Conservation (phyloP, 2,329 filamentous ascomycete genomes). For the Conoideocrella luteorostrata region DNA sequence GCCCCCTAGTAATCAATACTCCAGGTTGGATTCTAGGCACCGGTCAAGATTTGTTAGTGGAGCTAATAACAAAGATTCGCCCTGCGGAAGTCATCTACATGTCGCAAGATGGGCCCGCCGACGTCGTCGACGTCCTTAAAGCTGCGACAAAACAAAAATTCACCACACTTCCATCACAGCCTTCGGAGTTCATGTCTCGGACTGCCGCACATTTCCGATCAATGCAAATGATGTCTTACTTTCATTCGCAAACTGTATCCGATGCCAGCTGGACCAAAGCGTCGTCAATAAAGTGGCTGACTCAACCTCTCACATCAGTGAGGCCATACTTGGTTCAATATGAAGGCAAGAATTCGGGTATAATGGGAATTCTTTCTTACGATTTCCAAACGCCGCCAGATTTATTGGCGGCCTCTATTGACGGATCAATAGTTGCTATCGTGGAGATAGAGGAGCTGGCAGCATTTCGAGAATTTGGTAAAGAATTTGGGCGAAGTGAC, state of each 20-base stretch:
- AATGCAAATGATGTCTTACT: conserved; percentile 78
- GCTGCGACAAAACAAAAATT: conserved; percentile 38
- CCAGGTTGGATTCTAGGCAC: conserved; percentile 69
- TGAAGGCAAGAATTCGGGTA: conserved; percentile 38
- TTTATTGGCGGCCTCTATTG: conserved; percentile 58
- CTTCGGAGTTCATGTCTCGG: conserved; percentile 47
- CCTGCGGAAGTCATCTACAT: conserved; percentile 63
- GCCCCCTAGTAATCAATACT: conserved; percentile 65
- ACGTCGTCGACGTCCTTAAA: conserved; percentile 48
- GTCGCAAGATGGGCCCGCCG: conserved; percentile 54
- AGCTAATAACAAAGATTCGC: conserved; percentile 46
- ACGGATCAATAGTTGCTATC: conserved; percentile 63
- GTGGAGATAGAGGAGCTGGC: conserved; percentile 51
- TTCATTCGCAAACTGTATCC: conserved; percentile 43
- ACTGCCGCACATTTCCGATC: conserved; percentile 60
- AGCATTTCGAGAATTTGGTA: conserved; percentile 38
- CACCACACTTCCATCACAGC: conserved; percentile 51
- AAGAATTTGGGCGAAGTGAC: not conserved
- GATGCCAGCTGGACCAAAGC: not conserved
- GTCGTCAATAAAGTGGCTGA: conserved; percentile 37
- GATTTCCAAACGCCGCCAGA: conserved; percentile 55
- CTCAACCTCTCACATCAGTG: conserved; percentile 47
- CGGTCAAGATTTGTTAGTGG: conserved; percentile 57
- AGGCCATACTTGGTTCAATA: conserved; percentile 60
- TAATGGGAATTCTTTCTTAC: conserved; percentile 63